A percentile compares a stretch with the other conserved stretches of the same genome.
phyloP scores from a whole-genome alignment of 139 green algal species.

The Pleodorina starrii region DNA sequence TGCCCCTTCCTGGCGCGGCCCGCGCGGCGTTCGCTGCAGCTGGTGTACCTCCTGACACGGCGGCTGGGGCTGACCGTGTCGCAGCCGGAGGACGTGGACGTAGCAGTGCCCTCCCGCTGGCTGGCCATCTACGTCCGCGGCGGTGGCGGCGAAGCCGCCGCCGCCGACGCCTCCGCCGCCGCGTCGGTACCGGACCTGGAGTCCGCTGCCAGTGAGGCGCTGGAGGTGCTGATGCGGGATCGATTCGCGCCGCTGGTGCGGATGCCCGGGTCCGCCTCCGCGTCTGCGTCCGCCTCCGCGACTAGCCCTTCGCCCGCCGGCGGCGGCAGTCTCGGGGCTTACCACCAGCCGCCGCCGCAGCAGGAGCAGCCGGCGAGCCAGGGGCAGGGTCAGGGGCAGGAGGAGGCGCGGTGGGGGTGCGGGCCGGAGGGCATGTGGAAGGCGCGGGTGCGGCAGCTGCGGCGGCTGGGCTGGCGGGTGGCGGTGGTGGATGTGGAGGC shows the following conservation, averaged over 20 bases:
- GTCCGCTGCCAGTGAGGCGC: neutral
- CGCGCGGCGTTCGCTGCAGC: too few relatives aligned
- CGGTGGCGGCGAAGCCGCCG: neutral
- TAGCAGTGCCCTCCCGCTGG: slow-evolving; percentile 30
- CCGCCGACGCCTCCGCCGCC: neutral
- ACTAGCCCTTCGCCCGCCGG: neutral
- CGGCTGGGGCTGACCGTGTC: slow-evolving; percentile 32
- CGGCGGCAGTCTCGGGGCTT: neutral
- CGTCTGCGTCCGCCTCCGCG: too few relatives aligned
- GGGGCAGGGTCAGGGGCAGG: neutral
- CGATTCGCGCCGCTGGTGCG: slow-evolving; percentile 32
- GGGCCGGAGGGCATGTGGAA: slow-evolving; percentile 7
- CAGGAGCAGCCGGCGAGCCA: neutral
- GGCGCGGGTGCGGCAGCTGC: slow-evolving; percentile 25
- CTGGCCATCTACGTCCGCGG: slow-evolving; percentile 22
- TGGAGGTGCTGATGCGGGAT: slow-evolving; percentile 24
- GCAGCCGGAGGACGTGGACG: slow-evolving; percentile 39
- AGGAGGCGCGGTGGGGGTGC: neutral
- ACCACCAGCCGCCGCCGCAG: neutral
- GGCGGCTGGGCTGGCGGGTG: slow-evolving; percentile 31
- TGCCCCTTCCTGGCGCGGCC: neutral
- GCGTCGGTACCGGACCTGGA: neutral
- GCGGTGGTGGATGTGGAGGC: slow-evolving; percentile 21
- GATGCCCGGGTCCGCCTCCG: neutral
- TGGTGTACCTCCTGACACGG: slow-evolving; percentile 29